Base-by-base conservation (phyloP, 495 filamentous ascomycete genomes). In the Viridothelium virens region DNA sequence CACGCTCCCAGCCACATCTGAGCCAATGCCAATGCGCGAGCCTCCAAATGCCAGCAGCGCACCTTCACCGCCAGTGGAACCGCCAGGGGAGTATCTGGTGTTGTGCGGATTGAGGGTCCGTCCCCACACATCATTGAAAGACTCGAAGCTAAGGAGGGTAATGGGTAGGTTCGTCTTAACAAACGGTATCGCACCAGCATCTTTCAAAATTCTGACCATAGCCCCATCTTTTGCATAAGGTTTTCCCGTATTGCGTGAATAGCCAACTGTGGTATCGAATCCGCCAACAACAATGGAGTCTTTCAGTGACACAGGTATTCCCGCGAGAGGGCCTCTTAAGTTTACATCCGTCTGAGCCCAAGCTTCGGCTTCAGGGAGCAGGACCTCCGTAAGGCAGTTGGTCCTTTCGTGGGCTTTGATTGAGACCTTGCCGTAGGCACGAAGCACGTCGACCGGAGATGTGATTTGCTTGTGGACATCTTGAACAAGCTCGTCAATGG, bases 151-250 rank as follows among this genome's bases (percentile, higher is more conserved):
- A 63, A 97, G 81, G 7, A 98, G 83, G 0, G 93, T 96, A 63
- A 93, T 89, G 2, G 94, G 94, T n/a, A 94, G 72, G 65, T 94
- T 93, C 1, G 94, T 98, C 80, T 97, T 98, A 18, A 92, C 91
- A 75, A 96, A 96, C 1, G 94, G 94, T 0, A 98, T 82, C 3
- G 94, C 94, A n/a, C 90, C 89, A n/a, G 92, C 91, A 76, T 96
- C 91, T 71, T 95, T 96, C 38, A 97, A 78, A 16, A 97, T 71
- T 62, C 81, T 81, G 3, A 91, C 85, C 76, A 95, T 83, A 0
- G 86, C 79, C 0, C 92, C 91, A 81, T 97, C 91, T 56, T 83
- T 73, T 1, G 72, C 50, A 9, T 77, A 77, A 7, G 85, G 85
- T 72, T 91, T 89, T 4, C 86, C 86, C 0, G 88, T 85, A 65